phyloP scores from a whole-genome alignment of 2,329 filamentous ascomycete species.

The Fusarium beomiforme region DNA sequence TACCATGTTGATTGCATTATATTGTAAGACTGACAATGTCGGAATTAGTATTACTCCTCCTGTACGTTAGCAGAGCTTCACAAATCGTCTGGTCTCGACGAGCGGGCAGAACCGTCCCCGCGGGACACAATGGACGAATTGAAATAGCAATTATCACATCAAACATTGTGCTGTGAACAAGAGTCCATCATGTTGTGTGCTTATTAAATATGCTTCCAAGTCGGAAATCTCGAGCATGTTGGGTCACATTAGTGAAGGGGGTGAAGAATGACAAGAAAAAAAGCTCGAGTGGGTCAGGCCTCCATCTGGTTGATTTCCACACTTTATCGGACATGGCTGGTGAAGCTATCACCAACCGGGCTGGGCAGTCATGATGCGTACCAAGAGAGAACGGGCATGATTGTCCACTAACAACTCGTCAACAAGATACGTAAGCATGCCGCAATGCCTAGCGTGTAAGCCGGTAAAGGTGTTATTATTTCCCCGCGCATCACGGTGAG shows the following conservation, averaged over 20 bases:
- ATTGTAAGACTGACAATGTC: slow-evolving; percentile 12
- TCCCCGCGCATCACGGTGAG: neutral
- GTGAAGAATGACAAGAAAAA: neutral
- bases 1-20: neutral
- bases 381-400: neutral
- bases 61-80: slow-evolving; percentile 21
- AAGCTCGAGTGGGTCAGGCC: neutral
- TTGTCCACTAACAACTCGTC: neutral
- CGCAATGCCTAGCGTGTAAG: neutral
- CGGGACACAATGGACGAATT: neutral
- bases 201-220: neutral
- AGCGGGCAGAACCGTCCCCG: neutral
- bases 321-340: slow-evolving; percentile 15
- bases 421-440: neutral
- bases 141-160: neutral
- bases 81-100: neutral
- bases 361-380: neutral
- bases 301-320: neutral
- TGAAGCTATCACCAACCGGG: slow-evolving; percentile 24
- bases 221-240: neutral
- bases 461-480: neutral
- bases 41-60: slow-evolving; percentile 11
- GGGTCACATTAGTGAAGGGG: neutral
- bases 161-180: neutral
- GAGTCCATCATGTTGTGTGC: neutral